Evolutionary conservation across 805 yeast genomes (phyloP), one percentile per base, ranked within the genome.

Genomic region (Pichia paraexigua): DNA sequence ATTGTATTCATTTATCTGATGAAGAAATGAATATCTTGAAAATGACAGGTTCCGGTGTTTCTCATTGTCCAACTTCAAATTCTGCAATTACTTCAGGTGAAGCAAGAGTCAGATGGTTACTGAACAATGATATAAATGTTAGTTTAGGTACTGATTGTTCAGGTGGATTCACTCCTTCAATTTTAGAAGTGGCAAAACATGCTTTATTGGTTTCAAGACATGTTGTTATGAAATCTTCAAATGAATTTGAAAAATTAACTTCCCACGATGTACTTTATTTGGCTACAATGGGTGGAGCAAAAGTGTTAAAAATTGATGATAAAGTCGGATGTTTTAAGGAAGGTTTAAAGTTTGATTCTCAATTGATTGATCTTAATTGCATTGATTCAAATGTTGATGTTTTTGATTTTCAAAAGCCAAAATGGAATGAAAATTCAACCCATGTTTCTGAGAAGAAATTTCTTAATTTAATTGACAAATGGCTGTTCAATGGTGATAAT

Each of bases 401-500:
- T 1, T 91, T 89, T 63, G 77, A 74, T 3, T 86, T 90, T 85
- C 91, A 85, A 61, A 56, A 68, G n/a, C 81, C 84, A 1, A 50
- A 56, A 6, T 66, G 66, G 71, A 62, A 60, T 0, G 25, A 41
- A 18, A 8, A 43, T 3, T 55, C 55, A 22, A 42, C 35, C 4
- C 41, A 49, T 9, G 53, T 47, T 13, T 58, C 65, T 6, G 25
- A 49, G 13, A 57, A 59, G 18, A 76, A 73, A 54, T 72, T 82
- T 63, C 71, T 71, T 28, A 79, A 85, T 61, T 61, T 87, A 49
- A 65, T 90, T 4, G 87, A 87, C 54, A 90, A 89, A 66, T 94
- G 99, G 99, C 71, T 92, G 10, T 94, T 89, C 65, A 78, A 81
- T 53, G 98, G 98, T 20, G 99, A 94, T 68, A 97, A 94, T 65